Evolutionary conservation across 2,329 filamentous ascomycete species (phyloP).

Genomic region (Diaporthe helianthi): DNA sequence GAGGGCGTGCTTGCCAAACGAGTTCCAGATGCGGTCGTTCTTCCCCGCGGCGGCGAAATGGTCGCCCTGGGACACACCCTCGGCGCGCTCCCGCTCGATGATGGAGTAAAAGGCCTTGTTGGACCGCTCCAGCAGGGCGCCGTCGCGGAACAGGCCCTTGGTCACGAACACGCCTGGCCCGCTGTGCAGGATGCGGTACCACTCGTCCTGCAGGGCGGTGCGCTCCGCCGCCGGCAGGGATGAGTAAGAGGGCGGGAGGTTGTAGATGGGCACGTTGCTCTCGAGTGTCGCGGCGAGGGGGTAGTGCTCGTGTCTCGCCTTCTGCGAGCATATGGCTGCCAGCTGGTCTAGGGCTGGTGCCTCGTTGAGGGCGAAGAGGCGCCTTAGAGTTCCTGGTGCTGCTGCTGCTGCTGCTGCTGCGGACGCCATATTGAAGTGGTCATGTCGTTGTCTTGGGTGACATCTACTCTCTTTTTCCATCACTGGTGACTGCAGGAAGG

Average conservation of each 20-base stretch:
- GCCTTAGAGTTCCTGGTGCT: slow-evolving; percentile 14
- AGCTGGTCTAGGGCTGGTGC: slow-evolving; percentile 52
- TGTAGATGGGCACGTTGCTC: slow-evolving; percentile 64
- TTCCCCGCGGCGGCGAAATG: slow-evolving; percentile 64
- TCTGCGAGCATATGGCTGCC: slow-evolving; percentile 51
- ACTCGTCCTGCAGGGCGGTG: slow-evolving; percentile 63
- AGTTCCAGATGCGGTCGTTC: slow-evolving; percentile 72
- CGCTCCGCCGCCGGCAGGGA: slow-evolving; percentile 36
- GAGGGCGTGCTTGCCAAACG: slow-evolving; percentile 66
- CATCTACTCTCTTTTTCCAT: neutral
- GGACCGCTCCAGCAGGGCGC: slow-evolving; percentile 50
- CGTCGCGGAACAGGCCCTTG: slow-evolving; percentile 56
- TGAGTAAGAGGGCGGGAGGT: slow-evolving; percentile 48
- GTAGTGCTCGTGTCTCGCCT: slow-evolving; percentile 48
- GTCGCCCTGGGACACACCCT: slow-evolving; percentile 55
- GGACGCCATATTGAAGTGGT: slow-evolving; percentile 8
- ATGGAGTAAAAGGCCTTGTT: slow-evolving; percentile 57
- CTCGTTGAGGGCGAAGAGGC: slow-evolving; percentile 39
- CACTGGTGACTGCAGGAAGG: neutral
- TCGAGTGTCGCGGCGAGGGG: slow-evolving; percentile 54
- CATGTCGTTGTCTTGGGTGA: neutral
- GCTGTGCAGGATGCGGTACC: slow-evolving; percentile 61
- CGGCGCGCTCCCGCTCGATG: slow-evolving; percentile 52
- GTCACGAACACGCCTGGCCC: slow-evolving; percentile 68
- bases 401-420: slow-evolving; percentile 6